A percentile compares a stretch with the other conserved stretches of the same genome.
Evolutionary conservation across 2,329 filamentous ascomycete species (phyloP).

Genomic region (Colletotrichum sp.): DNA sequence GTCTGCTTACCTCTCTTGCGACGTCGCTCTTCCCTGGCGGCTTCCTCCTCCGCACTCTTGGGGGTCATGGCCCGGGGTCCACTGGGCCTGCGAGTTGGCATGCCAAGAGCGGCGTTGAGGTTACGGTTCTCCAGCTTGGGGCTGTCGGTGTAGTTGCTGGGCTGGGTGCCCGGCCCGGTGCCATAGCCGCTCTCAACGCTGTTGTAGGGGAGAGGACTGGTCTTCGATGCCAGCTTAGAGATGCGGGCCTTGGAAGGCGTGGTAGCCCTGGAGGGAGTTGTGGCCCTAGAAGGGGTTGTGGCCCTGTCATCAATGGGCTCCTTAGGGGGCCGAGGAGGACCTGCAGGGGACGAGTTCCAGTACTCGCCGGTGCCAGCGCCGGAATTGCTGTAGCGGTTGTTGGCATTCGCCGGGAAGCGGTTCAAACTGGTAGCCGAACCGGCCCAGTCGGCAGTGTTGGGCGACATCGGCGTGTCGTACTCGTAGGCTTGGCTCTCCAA

Average conservation of each 20-base stretch:
- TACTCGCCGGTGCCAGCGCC: constrained; percentile 43
- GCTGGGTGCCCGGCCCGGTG: constrained; percentile 45
- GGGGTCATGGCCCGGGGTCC: constrained; percentile 68
- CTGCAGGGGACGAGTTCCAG: constrained; percentile 48
- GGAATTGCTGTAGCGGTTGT: constrained; percentile 51
- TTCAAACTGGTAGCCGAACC: constrained; percentile 64
- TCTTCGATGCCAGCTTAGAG: constrained; percentile 54
- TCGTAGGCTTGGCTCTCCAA: constrained; percentile 76
- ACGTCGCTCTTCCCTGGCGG: constrained; percentile 50
- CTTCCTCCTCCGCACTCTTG: constrained; percentile 53
- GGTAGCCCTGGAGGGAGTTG: constrained; percentile 23
- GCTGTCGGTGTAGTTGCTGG: constrained; percentile 57
- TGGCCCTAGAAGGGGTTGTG: constrained; percentile 48
- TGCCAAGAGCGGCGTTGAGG: constrained; percentile 56
- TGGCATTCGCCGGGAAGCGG: constrained; percentile 51
- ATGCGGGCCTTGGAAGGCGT: constrained; percentile 54
- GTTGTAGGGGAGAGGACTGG: constrained; percentile 61
- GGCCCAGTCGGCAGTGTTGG: constrained; percentile 66
- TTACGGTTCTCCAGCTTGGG: constrained; percentile 63
- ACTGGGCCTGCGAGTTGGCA: constrained; percentile 59
- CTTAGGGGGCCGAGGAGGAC: constrained; percentile 66
- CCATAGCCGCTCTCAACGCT: constrained; percentile 60
- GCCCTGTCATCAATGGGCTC: constrained; percentile 57
- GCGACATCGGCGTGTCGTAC: constrained; percentile 66
- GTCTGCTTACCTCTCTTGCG: constrained; percentile 60